Evolutionary conservation across 1,284 basidiomycete genomes (phyloP).

Genomic region (Apiotrichum akiyoshidainum): DNA sequence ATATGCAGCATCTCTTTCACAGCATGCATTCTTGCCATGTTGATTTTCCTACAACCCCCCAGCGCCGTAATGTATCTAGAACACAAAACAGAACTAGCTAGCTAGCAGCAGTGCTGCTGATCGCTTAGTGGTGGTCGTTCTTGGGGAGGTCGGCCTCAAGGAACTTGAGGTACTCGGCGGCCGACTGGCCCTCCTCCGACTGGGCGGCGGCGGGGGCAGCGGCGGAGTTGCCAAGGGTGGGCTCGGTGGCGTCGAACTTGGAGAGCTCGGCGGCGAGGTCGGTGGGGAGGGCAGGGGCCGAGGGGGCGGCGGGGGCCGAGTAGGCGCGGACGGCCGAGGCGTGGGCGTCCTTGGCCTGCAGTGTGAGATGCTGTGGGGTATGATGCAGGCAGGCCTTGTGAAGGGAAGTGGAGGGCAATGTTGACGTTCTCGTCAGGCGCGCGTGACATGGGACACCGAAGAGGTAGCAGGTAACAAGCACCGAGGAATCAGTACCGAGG

Average conservation of each 20-base stretch:
- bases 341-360: constrained; percentile 76
- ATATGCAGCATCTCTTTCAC: too few species aligned
- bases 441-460: too few species aligned
- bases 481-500: too few species aligned
- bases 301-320: constrained; percentile 64
- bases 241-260: constrained; percentile 74
- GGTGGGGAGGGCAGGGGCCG: constrained; percentile 65
- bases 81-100: too few species aligned
- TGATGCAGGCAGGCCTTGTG: too few species aligned
- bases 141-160: constrained; percentile 58
- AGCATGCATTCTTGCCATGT: background rate
- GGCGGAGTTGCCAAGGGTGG: constrained; percentile 56
- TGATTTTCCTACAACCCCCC: background rate
- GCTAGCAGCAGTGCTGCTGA: background rate
- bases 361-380: background rate
- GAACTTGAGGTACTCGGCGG: constrained; percentile 59
- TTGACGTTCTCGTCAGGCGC: background rate
- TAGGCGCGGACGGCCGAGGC: constrained; percentile 73
- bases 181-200: constrained; percentile 53
- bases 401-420: constrained; percentile 32
- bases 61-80: too few species aligned
- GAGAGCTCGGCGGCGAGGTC: constrained; percentile 78
- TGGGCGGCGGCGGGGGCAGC: constrained; percentile 34
- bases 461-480: too few species aligned
- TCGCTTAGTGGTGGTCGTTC: constrained; percentile 52